Percentiles rank a stretch among this genome's conserved stretches.
Conservation (phyloP, 352 stramenopile genomes). For the Pythium brachiatum region DNA sequence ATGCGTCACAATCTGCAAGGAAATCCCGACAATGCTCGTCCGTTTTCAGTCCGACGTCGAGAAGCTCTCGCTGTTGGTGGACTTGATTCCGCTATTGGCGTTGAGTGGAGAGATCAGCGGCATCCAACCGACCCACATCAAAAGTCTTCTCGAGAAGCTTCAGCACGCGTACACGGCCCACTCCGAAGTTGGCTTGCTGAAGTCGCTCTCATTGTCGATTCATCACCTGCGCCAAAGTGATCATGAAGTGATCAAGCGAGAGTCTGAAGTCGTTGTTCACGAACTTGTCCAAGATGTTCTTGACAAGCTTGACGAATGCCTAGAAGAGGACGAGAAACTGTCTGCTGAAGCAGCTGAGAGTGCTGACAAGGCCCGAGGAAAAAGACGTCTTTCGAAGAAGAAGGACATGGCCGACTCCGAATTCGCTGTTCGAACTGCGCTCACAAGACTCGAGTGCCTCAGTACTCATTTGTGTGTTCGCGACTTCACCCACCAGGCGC, state of each 20-base stretch:
- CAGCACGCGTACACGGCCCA: slow-evolving; percentile 69
- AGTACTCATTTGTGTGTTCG: slow-evolving; percentile 61
- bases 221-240: slow-evolving; percentile 68
- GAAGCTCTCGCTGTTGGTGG: slow-evolving; percentile 70
- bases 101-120: slow-evolving; percentile 61
- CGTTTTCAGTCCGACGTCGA: slow-evolving; percentile 77
- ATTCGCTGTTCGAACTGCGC: slow-evolving; percentile 59
- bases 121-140: slow-evolving; percentile 66
- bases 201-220: slow-evolving; percentile 61
- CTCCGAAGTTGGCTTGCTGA: slow-evolving; percentile 68
- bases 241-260: slow-evolving; percentile 74
- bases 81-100: slow-evolving; percentile 73
- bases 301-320: slow-evolving; percentile 49
- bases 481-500: slow-evolving; percentile 43
- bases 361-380: slow-evolving; percentile 23
- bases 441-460: slow-evolving; percentile 62
- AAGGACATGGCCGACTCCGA: slow-evolving; percentile 66
- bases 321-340: slow-evolving; percentile 55
- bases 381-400: slow-evolving; percentile 25
- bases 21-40: slow-evolving; percentile 73
- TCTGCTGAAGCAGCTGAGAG: slow-evolving; percentile 15
- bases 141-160: slow-evolving; percentile 69
- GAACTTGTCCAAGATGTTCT: slow-evolving; percentile 69
- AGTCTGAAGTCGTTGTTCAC: slow-evolving; percentile 71
- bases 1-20: slow-evolving; percentile 74